phyloP scores from a whole-genome alignment of 1,284 basidiomycete genomes.

The Lentinus polychrous region DNA sequence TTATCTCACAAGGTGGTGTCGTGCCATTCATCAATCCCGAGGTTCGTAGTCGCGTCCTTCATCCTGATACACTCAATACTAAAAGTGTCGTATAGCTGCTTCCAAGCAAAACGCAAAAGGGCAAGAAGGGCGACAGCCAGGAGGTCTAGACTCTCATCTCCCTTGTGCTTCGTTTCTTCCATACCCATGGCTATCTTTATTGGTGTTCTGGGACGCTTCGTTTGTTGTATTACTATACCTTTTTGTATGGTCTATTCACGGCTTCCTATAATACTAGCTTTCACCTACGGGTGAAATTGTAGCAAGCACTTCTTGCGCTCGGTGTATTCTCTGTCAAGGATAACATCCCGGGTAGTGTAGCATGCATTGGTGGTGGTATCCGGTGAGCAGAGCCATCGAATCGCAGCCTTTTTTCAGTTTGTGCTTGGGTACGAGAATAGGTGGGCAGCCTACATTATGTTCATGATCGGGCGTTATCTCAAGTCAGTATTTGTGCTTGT shows the following conservation, averaged over 20 bases:
- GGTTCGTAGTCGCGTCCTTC: slow-evolving; percentile 18
- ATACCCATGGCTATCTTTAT: background rate
- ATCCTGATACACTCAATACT: background rate
- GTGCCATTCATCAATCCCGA: slow-evolving; percentile 53
- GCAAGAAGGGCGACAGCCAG: slow-evolving; percentile 32
- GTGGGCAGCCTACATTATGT: no score
- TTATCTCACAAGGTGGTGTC: slow-evolving; percentile 87
- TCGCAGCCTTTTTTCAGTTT: no score
- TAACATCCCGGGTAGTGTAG: no score
- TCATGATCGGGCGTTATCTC: no score
- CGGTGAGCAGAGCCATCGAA: no score
- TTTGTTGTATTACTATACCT: slow-evolving; percentile 25
- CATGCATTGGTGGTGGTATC: no score
- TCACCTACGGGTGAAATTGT: background rate
- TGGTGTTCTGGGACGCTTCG: background rate
- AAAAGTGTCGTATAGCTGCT: slow-evolving; percentile 39
- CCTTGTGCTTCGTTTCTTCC: slow-evolving; percentile 14
- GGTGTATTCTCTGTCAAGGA: no score
- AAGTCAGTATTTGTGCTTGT: no score
- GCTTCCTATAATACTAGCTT: slow-evolving; percentile 14
- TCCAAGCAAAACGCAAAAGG: slow-evolving; percentile 39
- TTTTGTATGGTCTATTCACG: slow-evolving; percentile 20
- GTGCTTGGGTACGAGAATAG: no score
- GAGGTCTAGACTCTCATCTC: slow-evolving; percentile 27
- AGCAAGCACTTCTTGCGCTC: no score